Base-by-base conservation (phyloP, 1,284 basidiomycete species). In the Sanghuangporus weigelae region DNA sequence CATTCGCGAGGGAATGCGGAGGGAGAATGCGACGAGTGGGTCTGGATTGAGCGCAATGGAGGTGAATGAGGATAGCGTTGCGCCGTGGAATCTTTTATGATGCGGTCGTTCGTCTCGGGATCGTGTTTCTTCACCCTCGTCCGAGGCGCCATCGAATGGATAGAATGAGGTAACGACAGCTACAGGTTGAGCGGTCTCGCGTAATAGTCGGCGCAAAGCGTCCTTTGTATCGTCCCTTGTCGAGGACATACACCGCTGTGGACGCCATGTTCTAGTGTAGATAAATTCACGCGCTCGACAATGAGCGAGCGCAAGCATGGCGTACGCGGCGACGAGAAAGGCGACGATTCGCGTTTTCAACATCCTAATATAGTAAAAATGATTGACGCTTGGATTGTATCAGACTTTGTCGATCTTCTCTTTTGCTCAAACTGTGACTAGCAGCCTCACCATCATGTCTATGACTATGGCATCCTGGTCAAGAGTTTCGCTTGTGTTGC, bases 1-100 rank as follows among this genome's bases (percentile, higher is more conserved):
- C 83, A 96, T 90, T 7, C 92, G 82, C 0, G 93, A 95, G 2
- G 95, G 95, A n/a, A 94, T 81, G 36, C 93, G 86, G 12, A 96
- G 81, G 11, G 93, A 89, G 74, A 96, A 96, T 0, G 93, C 84
- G 67, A 97, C 84, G 64, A 96, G 83, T 0, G 95, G 93, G 68
- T 87, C 78, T 1, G 95, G 95, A 69, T 93, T 85, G 77, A 97
- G 84, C 0, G 94, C 86, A 69, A 96, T 86, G n/a, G 93, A 94
- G 31, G 92, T 87, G 73, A 96, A 93, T 0, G 94, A 96, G 5
- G 95, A 96, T 48, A 97, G 80, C 0, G 95, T 96, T 48, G 93
- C 93, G 67, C 95, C 95, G 74, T 96, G 94, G 68, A 79, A 88
- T 5, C 66, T 68, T 54, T 63, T 62, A n/a, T 64, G 36, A 54